Base-by-base conservation (phyloP, 148 eudicot species). In the Salicornia ramosissima region DNA sequence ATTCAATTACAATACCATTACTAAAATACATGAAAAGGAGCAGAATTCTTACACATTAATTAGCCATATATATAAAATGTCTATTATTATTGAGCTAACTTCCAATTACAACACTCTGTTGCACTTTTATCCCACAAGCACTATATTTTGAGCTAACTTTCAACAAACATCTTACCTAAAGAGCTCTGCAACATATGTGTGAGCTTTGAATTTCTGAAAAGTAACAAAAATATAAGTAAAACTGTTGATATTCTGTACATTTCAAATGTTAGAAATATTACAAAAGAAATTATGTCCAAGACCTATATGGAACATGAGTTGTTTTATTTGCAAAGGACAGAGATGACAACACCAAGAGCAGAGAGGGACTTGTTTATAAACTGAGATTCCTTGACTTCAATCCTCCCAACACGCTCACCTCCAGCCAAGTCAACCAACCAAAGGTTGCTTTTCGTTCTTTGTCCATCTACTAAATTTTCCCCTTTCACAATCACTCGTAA, bases 361-460 rank as follows among this genome's bases (percentile, higher is more conserved):
- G 98, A 86, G 57, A 93, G 84, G 50, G 98, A 93, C 77, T 88
- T 93, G 63, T 90, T 93, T 16, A 93, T 93, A 49, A 90, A 93
- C 82, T 93, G 98, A 31, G 98, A 93, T 75, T 93, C 98, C 76
- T 93, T 93, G 70, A 93, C 96, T 80, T 90, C 95, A 72, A 85
- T 90, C 81, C 85, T 85, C 24, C 91, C 96, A 34, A 93, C 79
- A 33, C 98, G 95, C 72, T 93, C 98, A 68, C 98, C 90, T 64
- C 98, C 98, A 52, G 98, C 98, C 88, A 93, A 86, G 74, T 93
- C 98, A 6, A 93, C 97, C 76, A 93, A 76, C 98, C 98, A 93
- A 57, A 93, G 88, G 71, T 93, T 84, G 86, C 98, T 93, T 76
- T 81, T 90, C 66, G 98, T 90, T 78, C 76, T 84, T 50, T 84